Base-by-base conservation (phyloP, 495 filamentous ascomycete species). In the Aspergillus ostianus region DNA sequence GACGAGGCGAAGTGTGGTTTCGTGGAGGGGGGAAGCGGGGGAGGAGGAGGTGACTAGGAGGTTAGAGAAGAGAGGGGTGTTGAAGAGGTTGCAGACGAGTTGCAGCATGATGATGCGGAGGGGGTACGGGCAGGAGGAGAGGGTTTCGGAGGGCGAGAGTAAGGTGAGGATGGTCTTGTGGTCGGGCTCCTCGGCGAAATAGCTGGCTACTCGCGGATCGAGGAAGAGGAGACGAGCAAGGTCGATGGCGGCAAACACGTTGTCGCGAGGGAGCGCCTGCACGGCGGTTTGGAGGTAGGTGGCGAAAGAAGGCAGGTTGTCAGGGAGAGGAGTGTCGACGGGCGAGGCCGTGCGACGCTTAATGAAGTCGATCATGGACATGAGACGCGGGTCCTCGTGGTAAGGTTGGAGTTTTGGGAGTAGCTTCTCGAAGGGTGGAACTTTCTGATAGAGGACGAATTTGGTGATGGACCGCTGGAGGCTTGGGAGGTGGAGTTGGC, bases 171-270 rank as follows among this genome's bases (percentile, higher is more conserved):
- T 75, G 15, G 89, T 91, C 47, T 70, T 65, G 60, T 89, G 86
- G 36, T 76, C 71, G 26, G 73, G 36, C 73, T 93, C 89, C 15
- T 91, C 91, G n/a, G 91, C 92, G 60, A 91, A 92, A 73, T 85
- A 94, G 58, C 90, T 87, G 64, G 89, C 90, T n/a, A 96, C 78
- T n/a, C 94, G 84, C 21, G 87, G 79, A 64, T 98, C 93, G 6
- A 89, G 78, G 48, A 95, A 83, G 9, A 88, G 83, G 56, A 88
- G 80, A 9, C 94, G 84, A 55, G 94, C 77, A 19, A 98, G 82
- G 65, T 97, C 94, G 44, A 95, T 81, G 3, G 92, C 73, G 4
- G 93, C 84, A 67, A 97, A 98, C 73, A 76, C 59, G 85, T 86
- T 48, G 67, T 72, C 75, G 4, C 45, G 58, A 1, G 76, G 70